These are phyloP conservation scores for Tephrocybe sp. DNA, from an alignment of 768 basidiomycete genomes.

Conservation along the genomic window DNA sequence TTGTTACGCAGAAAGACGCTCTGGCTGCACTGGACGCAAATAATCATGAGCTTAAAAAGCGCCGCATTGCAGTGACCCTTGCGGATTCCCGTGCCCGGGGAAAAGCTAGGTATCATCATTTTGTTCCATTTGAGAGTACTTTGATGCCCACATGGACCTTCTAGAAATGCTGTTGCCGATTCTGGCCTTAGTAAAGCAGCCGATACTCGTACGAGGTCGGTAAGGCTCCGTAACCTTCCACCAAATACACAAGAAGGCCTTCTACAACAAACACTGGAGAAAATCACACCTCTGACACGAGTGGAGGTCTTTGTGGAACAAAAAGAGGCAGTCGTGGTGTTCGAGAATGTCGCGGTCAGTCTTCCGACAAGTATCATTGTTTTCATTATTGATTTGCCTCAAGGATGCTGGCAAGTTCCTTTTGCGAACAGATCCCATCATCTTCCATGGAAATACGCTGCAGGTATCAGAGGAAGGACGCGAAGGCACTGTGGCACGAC, in stretches of 20 bases:
- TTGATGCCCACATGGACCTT: neutral
- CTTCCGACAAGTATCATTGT: neutral
- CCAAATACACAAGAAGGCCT: slow-evolving; percentile 82
- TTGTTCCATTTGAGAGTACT: neutral
- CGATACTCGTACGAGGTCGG: slow-evolving; percentile 65
- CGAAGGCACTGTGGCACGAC: slow-evolving; percentile 28
- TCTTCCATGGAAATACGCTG: slow-evolving; percentile 62
- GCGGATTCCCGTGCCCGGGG: slow-evolving; percentile 69
- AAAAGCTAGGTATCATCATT: slow-evolving; percentile 43
- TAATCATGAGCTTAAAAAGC: slow-evolving; percentile 84
- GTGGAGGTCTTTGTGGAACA: slow-evolving; percentile 69
- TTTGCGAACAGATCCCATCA: slow-evolving; percentile 66
- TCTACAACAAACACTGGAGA: slow-evolving; percentile 86
- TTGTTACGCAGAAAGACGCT: slow-evolving; percentile 56
- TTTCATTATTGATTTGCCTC: neutral
- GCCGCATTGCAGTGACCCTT: slow-evolving; percentile 86
- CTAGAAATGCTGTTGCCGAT: slow-evolving; percentile 44
- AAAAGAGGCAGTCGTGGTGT: slow-evolving; percentile 61
- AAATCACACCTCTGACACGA: slow-evolving; percentile 64
- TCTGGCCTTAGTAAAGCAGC: slow-evolving; percentile 54
- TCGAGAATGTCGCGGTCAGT: slow-evolving; percentile 64
- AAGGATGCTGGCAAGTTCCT: slow-evolving; percentile 86
- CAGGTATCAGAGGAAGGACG: slow-evolving; percentile 54
- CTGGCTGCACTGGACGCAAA: slow-evolving; percentile 72
- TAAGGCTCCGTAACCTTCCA: slow-evolving; percentile 76